phyloP scores from a whole-genome alignment of 805 yeast genomes.

The Saturnispora quitensis region DNA sequence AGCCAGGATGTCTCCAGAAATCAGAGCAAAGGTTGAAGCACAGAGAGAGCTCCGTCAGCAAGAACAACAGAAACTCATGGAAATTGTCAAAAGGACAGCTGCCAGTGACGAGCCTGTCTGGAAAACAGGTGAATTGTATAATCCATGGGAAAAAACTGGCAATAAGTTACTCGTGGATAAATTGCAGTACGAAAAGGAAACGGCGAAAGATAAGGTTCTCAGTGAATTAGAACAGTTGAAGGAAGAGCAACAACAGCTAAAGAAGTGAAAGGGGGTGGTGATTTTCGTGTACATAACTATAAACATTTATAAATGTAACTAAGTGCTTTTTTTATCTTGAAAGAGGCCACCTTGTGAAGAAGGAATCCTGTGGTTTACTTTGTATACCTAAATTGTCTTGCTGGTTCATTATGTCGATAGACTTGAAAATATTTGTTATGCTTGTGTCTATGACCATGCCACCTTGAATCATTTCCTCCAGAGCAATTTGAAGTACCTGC shows the following conservation, averaged over 20 bases:
- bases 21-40: constrained; percentile 63
- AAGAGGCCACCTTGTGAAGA: constrained; percentile 5
- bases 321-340: not conserved
- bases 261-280: not conserved
- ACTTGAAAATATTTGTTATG: constrained; percentile 68
- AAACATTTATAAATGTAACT: not conserved
- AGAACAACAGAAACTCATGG: constrained; percentile 65
- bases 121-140: constrained; percentile 63
- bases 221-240: constrained; percentile 34
- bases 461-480: constrained; percentile 91
- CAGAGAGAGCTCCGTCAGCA: constrained; percentile 51
- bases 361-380: not conserved
- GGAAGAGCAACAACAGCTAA: constrained; percentile 26
- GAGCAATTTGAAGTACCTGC: constrained; percentile 89
- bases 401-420: constrained; percentile 65
- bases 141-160: constrained; percentile 52
- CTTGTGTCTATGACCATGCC: constrained; percentile 97
- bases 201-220: constrained; percentile 32
- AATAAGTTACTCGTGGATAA: constrained; percentile 31
- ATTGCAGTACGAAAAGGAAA: constrained; percentile 38
- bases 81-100: constrained; percentile 53
- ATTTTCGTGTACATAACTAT: not conserved
- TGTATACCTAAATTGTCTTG: constrained; percentile 25
- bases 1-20: constrained; percentile 70
- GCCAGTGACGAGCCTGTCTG: constrained; percentile 71